Evolutionary conservation across 805 yeast species (phyloP).

Genomic region (Metschnikowia anglica): DNA sequence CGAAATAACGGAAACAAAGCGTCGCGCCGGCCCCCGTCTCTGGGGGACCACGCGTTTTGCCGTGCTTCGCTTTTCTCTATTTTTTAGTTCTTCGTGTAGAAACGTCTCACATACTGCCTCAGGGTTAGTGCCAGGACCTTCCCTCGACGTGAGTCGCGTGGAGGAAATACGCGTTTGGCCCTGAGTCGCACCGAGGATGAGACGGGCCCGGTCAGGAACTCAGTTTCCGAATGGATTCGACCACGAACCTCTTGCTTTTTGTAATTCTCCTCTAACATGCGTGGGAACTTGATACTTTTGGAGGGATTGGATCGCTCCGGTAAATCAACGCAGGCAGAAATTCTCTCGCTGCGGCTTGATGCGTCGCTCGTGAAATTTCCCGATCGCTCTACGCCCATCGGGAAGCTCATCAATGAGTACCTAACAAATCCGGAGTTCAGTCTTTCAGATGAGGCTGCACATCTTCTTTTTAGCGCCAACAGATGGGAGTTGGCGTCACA

Average conservation of each 20-base stretch:
- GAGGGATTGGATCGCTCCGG: slow-evolving; percentile 97
- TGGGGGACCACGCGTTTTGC: too few species aligned
- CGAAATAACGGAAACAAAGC: too few species aligned
- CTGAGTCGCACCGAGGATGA: not conserved
- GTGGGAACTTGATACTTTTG: slow-evolving; percentile 77
- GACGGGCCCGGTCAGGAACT: too few species aligned
- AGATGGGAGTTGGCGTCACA: slow-evolving; percentile 77
- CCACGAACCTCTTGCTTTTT: not conserved
- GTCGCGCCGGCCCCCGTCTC: too few species aligned
- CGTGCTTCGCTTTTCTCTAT: too few species aligned
- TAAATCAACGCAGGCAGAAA: slow-evolving; percentile 74
- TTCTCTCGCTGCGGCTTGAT: slow-evolving; percentile 25
- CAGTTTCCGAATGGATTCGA: too few species aligned
- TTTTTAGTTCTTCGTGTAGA: too few species aligned
- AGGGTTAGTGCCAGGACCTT: too few species aligned
- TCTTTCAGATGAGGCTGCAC: slow-evolving; percentile 78
- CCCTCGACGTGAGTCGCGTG: not conserved
- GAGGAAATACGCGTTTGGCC: not conserved
- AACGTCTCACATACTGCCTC: too few species aligned
- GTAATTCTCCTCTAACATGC: slow-evolving; percentile 15
- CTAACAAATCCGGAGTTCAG: slow-evolving; percentile 49
- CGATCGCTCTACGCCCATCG: slow-evolving; percentile 80
- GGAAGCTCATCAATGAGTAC: slow-evolving; percentile 73
- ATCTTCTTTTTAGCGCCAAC: slow-evolving; percentile 85
- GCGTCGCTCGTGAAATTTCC: slow-evolving; percentile 73